Evolutionary conservation across 441 rosid genomes (phyloP).

Genomic region (Mallotus repandus): DNA sequence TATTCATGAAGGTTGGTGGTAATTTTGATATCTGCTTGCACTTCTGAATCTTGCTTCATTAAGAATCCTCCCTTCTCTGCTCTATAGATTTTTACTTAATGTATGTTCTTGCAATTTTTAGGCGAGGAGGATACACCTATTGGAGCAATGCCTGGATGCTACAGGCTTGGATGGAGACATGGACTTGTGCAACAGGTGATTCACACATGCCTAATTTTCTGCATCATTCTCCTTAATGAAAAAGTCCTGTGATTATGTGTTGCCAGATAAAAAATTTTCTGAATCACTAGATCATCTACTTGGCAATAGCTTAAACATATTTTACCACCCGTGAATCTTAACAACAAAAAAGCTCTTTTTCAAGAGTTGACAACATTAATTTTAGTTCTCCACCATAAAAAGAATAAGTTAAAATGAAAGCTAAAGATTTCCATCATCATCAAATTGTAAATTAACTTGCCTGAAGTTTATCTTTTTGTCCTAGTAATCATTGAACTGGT

Average conservation of each 20-base stretch:
- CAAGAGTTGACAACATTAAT: neutral
- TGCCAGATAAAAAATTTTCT: neutral
- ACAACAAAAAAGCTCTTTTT: neutral
- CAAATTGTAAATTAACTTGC: neutral
- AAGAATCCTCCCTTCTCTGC: neutral
- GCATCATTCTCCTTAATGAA: neutral
- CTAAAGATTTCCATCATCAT: neutral
- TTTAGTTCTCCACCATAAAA: neutral
- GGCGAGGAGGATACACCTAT: slow-evolving; percentile 96
- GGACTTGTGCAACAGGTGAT: slow-evolving; percentile 86
- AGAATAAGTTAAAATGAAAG: neutral
- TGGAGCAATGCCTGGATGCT: slow-evolving; percentile 99
- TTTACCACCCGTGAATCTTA: neutral
- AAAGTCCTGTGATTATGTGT: neutral
- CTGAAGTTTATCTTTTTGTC: neutral
- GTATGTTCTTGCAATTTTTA: slow-evolving; percentile 28
- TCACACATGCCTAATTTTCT: slow-evolving; percentile 6
- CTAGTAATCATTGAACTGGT: neutral
- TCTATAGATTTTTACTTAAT: neutral
- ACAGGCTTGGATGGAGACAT: slow-evolving; percentile 98
- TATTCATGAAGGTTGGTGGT: slow-evolving; percentile 83
- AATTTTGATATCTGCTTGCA: neutral
- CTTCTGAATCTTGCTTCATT: neutral
- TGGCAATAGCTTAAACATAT: neutral
- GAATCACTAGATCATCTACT: neutral